A percentile compares a stretch with the other conserved stretches of the same genome.
phyloP scores from a whole-genome alignment of 2,329 filamentous ascomycete genomes.

The Fusarium cyanostomum region DNA sequence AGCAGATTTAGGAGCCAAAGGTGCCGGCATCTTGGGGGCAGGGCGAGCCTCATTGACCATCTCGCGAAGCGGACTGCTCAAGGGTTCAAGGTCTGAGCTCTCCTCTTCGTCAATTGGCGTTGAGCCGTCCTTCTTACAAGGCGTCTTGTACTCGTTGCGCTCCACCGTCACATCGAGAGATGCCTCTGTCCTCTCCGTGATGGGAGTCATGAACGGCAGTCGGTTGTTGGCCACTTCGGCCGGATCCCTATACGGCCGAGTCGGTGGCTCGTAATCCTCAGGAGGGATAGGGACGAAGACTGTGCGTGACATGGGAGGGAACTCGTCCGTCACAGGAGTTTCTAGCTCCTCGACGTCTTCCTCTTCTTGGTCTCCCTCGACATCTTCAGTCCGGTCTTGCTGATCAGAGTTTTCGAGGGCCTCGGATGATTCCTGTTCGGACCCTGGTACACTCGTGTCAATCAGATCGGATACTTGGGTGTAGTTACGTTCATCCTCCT shows the following conservation, averaged over 20 bases:
- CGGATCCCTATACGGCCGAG: slow-evolving; percentile 82
- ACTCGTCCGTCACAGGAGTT: slow-evolving; percentile 54
- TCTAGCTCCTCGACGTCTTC: slow-evolving; percentile 51
- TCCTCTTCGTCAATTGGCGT: slow-evolving; percentile 44
- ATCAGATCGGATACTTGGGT: slow-evolving; percentile 53
- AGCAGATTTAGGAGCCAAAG: slow-evolving; percentile 56
- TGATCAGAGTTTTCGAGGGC: slow-evolving; percentile 5
- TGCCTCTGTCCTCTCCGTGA: slow-evolving; percentile 93
- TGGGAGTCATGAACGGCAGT: slow-evolving; percentile 98
- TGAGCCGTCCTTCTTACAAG: slow-evolving; percentile 65
- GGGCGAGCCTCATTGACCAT: slow-evolving; percentile 64
- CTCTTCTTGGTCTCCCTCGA: slow-evolving; percentile 46
- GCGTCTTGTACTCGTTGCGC: slow-evolving; percentile 77
- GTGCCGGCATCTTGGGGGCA: slow-evolving; percentile 60
- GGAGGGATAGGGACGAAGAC: slow-evolving; percentile 83
- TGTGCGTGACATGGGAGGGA: slow-evolving; percentile 65
- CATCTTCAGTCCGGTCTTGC: slow-evolving; percentile 27
- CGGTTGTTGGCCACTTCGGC: slow-evolving; percentile 85
- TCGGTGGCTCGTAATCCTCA: slow-evolving; percentile 85
- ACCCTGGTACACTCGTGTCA: slow-evolving; percentile 45
- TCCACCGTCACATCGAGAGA: slow-evolving; percentile 76
- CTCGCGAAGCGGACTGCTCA: slow-evolving; percentile 79
- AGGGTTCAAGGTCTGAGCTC: slow-evolving; percentile 51
- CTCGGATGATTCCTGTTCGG: slow-evolving; percentile 36
- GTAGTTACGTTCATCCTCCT: slow-evolving; percentile 48